Base-by-base conservation (phyloP, 1,139 yeast species). In the Candida sojae region DNA sequence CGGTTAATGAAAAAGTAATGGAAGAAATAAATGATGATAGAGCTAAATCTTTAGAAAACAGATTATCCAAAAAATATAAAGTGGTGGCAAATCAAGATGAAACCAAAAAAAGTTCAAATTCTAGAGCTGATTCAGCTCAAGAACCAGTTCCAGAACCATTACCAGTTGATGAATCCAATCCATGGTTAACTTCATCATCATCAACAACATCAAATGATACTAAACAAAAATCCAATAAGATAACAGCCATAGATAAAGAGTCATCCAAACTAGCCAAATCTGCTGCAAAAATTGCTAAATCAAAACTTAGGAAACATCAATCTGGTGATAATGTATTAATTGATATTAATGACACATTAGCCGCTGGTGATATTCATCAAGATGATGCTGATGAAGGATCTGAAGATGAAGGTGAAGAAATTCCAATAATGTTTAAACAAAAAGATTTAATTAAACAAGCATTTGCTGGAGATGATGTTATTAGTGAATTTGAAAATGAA, bases 381-480 rank as follows among this genome's bases (percentile, higher is more conserved):
- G 52, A 51, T 13, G 84, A 80, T 53, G 84, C 80, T 53, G 74
- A 77, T 25, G 70, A 71, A 56, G 67, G 63, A 17, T 67, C 70
- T 6, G 75, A 70, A 33, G 71, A 71, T 43, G 76, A 74, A 45
- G 73, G 66, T 7, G 71, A 67, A 26, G 66, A 62, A 5, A 68
- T 61, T 9, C 68, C 62, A 2, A 71, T 67, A 45, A 68, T 80
- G 74, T 89, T 93, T 70, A 79, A 82, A 58, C 97, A 93, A 64
- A 83, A 84, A 52, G 93, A 90, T 49, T 75, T 93, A 43, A 89
- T 90, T 52, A 82, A 85, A 54, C 87, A 92, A 61, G 99, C 99
- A 0, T 93, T 93, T 75, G 98, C 97, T 2, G 98, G 98, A 25
- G 99, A 93, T 67, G 95, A 93, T 62, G 86, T 83, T n/a, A 86